These are phyloP conservation scores for Candida sojae DNA, from an alignment of 1,139 yeast species.

Conservation along the genomic window DNA sequence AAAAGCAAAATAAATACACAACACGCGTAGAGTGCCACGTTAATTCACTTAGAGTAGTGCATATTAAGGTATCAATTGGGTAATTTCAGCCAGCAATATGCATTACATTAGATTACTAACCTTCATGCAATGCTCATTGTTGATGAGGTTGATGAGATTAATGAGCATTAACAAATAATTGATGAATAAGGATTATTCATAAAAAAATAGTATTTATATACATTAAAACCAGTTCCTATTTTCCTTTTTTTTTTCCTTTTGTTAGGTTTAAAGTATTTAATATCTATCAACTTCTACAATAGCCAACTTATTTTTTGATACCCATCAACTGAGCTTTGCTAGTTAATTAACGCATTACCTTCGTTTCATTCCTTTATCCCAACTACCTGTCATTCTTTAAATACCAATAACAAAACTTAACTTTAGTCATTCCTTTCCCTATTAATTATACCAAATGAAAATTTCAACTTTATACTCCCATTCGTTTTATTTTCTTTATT, in stretches of 20 bases:
- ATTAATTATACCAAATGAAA: conserved; percentile 26
- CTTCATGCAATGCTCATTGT: neutral
- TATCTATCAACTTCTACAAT: neutral
- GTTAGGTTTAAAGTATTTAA: too few species aligned
- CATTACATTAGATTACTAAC: neutral
- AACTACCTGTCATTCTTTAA: conserved; percentile 3
- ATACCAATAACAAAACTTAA: conserved; percentile 4
- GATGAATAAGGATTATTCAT: neutral
- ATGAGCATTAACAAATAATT: neutral
- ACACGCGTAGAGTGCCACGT: neutral
- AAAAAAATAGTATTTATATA: neutral
- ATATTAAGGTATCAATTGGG: neutral
- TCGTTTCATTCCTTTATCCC: neutral
- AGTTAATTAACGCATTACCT: neutral
- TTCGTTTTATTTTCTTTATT: conserved; percentile 20
- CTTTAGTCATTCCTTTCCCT: conserved; percentile 22
- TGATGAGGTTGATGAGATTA: neutral
- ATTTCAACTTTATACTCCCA: conserved; percentile 27
- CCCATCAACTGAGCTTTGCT: neutral
- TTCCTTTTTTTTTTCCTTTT: neutral
- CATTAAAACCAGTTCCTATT: neutral
- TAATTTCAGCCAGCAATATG: neutral
- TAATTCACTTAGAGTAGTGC: neutral
- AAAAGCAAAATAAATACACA: neutral
- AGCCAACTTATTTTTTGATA: neutral